These are phyloP conservation scores for Termitomyces sp. DNA, from an alignment of 768 basidiomycete species.

Conservation along the genomic window DNA sequence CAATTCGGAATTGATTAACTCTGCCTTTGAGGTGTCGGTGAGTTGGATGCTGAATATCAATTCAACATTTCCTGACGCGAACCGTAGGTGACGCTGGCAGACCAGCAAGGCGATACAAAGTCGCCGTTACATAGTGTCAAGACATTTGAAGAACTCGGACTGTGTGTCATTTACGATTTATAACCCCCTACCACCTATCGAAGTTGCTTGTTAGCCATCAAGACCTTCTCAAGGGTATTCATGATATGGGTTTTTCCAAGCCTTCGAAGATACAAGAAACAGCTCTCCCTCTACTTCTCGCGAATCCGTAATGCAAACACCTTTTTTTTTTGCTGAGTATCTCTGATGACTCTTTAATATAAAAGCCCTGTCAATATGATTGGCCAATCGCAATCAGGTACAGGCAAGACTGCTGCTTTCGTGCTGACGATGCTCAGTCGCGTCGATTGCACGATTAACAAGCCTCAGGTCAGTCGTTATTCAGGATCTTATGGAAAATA, in stretches of 20 bases:
- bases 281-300: constrained; percentile 85
- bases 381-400: constrained; percentile 98
- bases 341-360: constrained; percentile 28
- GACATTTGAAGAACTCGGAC: constrained; percentile 91
- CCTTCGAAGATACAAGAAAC: constrained; percentile 99
- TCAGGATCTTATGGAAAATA: not conserved
- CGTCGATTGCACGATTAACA: constrained; percentile 77
- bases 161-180: constrained; percentile 51
- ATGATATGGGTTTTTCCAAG: constrained; percentile 93
- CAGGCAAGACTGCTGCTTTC: constrained; percentile 98
- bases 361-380: constrained; percentile 98
- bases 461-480: constrained; percentile 64
- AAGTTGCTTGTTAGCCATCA: constrained; percentile 49
- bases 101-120: constrained; percentile 92
- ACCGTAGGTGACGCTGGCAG: constrained; percentile 86
- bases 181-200: not conserved
- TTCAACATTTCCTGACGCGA: not conserved
- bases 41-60: not conserved
- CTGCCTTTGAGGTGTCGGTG: constrained; percentile 83
- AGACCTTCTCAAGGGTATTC: constrained; percentile 91
- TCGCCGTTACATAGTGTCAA: constrained; percentile 95
- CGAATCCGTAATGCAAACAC: constrained; percentile 64
- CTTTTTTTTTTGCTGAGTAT: not conserved
- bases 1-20: constrained; percentile 63
- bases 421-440: constrained; percentile 96